These are phyloP conservation scores for Galeopsis tetrahit DNA, from an alignment of 257 asterid species.

Conservation along the genomic window DNA sequence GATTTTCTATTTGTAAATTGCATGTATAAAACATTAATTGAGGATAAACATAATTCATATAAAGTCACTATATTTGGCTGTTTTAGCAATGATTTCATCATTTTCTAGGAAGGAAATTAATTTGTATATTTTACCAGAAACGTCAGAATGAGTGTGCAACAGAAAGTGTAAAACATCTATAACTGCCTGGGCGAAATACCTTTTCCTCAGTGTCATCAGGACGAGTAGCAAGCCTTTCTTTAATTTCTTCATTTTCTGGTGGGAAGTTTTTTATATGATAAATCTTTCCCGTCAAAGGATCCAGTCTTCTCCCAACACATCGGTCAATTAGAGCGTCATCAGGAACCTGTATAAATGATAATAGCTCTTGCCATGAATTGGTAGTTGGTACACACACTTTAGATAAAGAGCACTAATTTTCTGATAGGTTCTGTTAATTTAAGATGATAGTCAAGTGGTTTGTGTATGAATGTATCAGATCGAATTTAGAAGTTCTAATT, in stretches of 20 bases:
- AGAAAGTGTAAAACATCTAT: slow-evolving; percentile 8
- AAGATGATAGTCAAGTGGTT: neutral
- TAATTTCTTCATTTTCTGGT: slow-evolving; percentile 83
- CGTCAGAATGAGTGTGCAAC: slow-evolving; percentile 13
- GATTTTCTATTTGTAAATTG: slow-evolving; percentile 6
- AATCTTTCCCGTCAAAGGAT: slow-evolving; percentile 81
- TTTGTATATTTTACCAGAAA: neutral
- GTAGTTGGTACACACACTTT: neutral
- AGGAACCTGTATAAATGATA: slow-evolving; percentile 67
- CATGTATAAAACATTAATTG: neutral
- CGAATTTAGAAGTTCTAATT: neutral
- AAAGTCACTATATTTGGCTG: slow-evolving; percentile 1
- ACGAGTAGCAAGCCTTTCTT: slow-evolving; percentile 74
- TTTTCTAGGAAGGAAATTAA: neutral
- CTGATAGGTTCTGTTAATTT: too few species aligned
- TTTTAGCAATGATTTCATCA: slow-evolving; percentile 8
- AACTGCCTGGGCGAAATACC: slow-evolving; percentile 47
- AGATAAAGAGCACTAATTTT: too few species aligned
- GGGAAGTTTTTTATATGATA: slow-evolving; percentile 73
- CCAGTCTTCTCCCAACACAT: slow-evolving; percentile 90
- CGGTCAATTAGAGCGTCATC: slow-evolving; percentile 79
- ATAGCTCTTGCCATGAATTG: slow-evolving; percentile 32
- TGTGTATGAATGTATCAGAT: neutral
- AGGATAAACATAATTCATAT: neutral
- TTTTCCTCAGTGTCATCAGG: slow-evolving; percentile 92